Conservation (phyloP, 2,329 filamentous ascomycete species). For the Dactylellina haptotyla region DNA sequence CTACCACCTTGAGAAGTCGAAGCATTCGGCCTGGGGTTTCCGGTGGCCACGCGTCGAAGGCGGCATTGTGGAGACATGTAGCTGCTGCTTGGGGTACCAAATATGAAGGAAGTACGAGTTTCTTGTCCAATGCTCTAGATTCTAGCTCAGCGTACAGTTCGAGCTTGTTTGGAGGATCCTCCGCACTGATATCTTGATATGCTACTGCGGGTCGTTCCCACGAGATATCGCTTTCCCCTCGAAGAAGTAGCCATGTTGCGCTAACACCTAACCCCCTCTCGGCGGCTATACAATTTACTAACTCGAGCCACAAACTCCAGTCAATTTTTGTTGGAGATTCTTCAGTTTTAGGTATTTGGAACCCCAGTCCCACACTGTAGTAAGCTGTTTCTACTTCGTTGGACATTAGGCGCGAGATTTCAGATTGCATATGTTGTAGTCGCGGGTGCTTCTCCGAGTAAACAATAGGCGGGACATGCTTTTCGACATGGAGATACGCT, state of each 20-base stretch:
- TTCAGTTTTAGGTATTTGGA: conserved; percentile 30
- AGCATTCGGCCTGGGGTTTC: conserved; percentile 46
- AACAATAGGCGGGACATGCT: conserved; percentile 45
- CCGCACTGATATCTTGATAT: background rate
- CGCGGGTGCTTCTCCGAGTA: conserved; percentile 46
- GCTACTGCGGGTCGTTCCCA: conserved; percentile 12
- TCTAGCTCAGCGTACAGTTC: background rate
- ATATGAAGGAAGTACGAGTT: conserved; percentile 42
- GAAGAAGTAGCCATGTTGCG: conserved; percentile 48
- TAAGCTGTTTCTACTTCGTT: conserved; percentile 43
- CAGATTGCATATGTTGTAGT: conserved; percentile 17
- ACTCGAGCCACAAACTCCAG: conserved; percentile 49
- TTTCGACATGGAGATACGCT: conserved; percentile 50
- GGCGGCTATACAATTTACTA: conserved; percentile 48
- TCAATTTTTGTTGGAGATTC: conserved; percentile 15
- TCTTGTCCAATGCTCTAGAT: background rate
- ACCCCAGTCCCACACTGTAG: conserved; percentile 22
- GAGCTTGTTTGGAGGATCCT: background rate
- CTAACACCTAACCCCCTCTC: conserved; percentile 47
- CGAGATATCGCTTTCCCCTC: conserved; percentile 14
- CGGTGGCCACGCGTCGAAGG: conserved; percentile 46
- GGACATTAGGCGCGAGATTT: conserved; percentile 41
- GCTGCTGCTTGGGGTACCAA: conserved; percentile 33
- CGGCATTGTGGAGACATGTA: conserved; percentile 36
- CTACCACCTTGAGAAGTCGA: conserved; percentile 22